These are phyloP conservation scores for Pichia ethanolica DNA, from an alignment of 805 yeast genomes.

Conservation along the genomic window DNA sequence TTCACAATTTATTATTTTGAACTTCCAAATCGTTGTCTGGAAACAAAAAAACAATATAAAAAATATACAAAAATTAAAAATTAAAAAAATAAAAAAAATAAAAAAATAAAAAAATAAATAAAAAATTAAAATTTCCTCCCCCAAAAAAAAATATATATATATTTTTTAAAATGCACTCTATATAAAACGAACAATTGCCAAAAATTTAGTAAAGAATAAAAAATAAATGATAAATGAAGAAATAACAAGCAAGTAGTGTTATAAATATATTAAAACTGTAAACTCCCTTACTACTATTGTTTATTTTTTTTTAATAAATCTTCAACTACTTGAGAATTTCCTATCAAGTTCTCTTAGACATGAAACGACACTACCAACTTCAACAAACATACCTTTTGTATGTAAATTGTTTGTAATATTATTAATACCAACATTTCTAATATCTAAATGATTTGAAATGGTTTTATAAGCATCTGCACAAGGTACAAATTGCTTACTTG, in stretches of 20 bases:
- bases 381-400: constrained; percentile 84
- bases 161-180: too few relatives aligned
- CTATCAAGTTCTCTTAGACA: constrained; percentile 77
- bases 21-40: too few relatives aligned
- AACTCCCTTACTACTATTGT: not conserved
- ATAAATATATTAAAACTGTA: not conserved
- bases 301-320: not conserved
- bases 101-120: too few relatives aligned
- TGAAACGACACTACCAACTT: constrained; percentile 83
- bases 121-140: too few relatives aligned
- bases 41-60: too few relatives aligned
- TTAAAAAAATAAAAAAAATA: too few relatives aligned
- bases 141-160: too few relatives aligned
- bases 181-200: too few relatives aligned
- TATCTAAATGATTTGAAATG: constrained; percentile 71
- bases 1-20: too few relatives aligned
- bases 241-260: not conserved
- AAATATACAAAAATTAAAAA: too few relatives aligned
- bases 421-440: constrained; percentile 65
- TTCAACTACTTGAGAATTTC: constrained; percentile 22
- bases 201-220: too few relatives aligned
- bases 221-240: too few relatives aligned
- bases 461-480: constrained; percentile 89
- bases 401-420: constrained; percentile 67
- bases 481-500: constrained; percentile 60